Evolutionary conservation across 164 flowering plant genomes (phyloP).

Genomic region (Malania oleifera): DNA sequence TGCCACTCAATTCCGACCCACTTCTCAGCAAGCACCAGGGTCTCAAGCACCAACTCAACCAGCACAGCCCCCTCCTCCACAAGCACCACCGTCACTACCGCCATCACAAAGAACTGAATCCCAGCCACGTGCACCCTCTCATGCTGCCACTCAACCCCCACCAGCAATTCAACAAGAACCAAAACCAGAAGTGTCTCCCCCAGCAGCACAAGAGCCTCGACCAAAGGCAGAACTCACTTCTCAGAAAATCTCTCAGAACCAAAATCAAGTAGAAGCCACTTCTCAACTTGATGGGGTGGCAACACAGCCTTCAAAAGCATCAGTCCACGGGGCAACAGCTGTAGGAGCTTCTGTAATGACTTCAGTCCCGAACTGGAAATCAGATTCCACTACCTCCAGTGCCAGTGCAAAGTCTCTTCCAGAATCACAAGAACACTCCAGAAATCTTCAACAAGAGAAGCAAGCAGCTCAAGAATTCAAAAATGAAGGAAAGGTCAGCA

Average conservation of each 20-base stretch:
- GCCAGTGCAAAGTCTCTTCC: constrained; percentile 6
- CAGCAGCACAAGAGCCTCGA: constrained; percentile 11
- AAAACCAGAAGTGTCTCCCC: constrained; percentile 7
- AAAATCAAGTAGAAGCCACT: neutral
- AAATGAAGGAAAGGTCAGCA: constrained; percentile 11
- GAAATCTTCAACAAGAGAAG: constrained; percentile 20
- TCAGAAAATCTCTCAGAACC: constrained; percentile 4
- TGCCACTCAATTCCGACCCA: neutral
- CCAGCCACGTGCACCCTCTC: constrained; percentile 8
- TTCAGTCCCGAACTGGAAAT: constrained; percentile 2
- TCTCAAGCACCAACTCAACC: constrained; percentile 25
- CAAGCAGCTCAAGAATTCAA: constrained; percentile 9
- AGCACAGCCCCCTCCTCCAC: constrained; percentile 11
- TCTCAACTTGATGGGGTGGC: neutral
- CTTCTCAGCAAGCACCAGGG: constrained; percentile 10
- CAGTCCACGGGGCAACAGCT: neutral
- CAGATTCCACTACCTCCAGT: constrained; percentile 5
- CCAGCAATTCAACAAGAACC: constrained; percentile 12
- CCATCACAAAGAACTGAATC: neutral
- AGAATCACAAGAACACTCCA: constrained; percentile 9
- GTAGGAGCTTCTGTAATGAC: neutral
- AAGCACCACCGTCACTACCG: too few species aligned
- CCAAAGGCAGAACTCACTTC: constrained; percentile 9
- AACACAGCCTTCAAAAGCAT: constrained; percentile 7
- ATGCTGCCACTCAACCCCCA: neutral